Base-by-base conservation (phyloP, 1,139 yeast species). In the Sugiyamaella grinbergsii region DNA sequence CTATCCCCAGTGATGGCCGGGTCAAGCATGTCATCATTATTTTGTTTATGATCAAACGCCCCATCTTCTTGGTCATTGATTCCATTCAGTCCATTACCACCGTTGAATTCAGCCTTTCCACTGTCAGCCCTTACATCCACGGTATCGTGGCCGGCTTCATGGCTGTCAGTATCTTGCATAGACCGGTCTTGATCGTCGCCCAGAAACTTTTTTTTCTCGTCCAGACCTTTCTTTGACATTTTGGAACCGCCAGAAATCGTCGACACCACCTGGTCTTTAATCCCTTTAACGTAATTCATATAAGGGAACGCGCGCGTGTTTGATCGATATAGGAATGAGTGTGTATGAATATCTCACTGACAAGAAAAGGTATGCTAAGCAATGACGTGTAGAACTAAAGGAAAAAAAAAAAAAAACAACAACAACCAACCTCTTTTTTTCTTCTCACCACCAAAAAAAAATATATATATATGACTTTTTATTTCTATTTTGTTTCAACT, bases 1-100 rank as follows among this genome's bases (percentile, higher is more conserved):
- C 11, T 41, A 16, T 41, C 45, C 20, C 45, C 45, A 22, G 45
- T 41, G 19, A 41, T 41, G 22, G 45, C 45, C 7, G 45, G 45
- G 15, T 41, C 45, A 4, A 41, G 37, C 45, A 41, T 41, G 8
- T 28, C 45, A 41, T 41, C 23, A 20, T 41, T 28, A 11, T 26
- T 28, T 5, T 38, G 31, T 15, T 40, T 18, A 15, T 10, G 8
- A 19, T 26, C 18, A 15, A 13, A 6, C 6, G 18, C 4, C 6
- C 10, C 20, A n/a, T 22, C 28, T 20, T 4, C 13, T 6, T 19
- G 28, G 13, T 36, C 40, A 29, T 15, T 11, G 26, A 23, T 23
- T 23, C 26, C 26, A 23, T 23, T 23, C 8, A 8, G 26, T 8
- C 26, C 26, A 19, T 18, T 20, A 15, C 16, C 16, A 13, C 7